These are phyloP conservation scores for Stagonosporopsis vannaccii DNA, from an alignment of 2,329 filamentous ascomycete genomes.

Conservation along the genomic window DNA sequence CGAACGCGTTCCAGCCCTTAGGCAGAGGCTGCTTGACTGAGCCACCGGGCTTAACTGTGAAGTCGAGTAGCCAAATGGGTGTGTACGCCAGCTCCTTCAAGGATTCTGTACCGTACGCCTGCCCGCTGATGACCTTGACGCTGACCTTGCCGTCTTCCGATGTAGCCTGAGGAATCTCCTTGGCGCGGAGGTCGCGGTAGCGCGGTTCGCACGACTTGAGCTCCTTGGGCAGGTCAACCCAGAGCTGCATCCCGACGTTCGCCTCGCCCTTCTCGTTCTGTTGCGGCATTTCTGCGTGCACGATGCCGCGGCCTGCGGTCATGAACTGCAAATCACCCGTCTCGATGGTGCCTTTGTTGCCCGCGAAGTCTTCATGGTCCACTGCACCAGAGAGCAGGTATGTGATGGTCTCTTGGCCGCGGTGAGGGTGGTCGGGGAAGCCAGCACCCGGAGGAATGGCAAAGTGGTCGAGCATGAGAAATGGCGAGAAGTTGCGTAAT, in stretches of 20 bases:
- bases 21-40: conserved; percentile 78
- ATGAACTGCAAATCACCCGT: conserved; percentile 96
- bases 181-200: conserved; percentile 82
- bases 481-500: conserved; percentile 86
- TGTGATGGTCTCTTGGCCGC: conserved; percentile 89
- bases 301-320: conserved; percentile 90
- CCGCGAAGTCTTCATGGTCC: conserved; percentile 92
- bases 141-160: conserved; percentile 75
- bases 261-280: conserved; percentile 76
- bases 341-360: conserved; percentile 82
- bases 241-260: conserved; percentile 90
- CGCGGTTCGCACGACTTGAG: conserved; percentile 90
- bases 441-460: conserved; percentile 79
- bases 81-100: conserved; percentile 93
- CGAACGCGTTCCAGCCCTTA: conserved; percentile 85
- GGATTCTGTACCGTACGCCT: conserved; percentile 82
- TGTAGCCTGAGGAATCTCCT: conserved; percentile 79
- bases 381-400: conserved; percentile 86
- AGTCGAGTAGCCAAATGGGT: conserved; percentile 93
- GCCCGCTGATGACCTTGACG: conserved; percentile 90
- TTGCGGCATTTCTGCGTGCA: conserved; percentile 94
- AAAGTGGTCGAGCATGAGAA: conserved; percentile 96
- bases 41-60: conserved; percentile 81
- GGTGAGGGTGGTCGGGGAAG: conserved; percentile 85
- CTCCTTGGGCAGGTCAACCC: conserved; percentile 86